Conservation (phyloP, 331 rosid species). For the Pyracantha coccinea region DNA sequence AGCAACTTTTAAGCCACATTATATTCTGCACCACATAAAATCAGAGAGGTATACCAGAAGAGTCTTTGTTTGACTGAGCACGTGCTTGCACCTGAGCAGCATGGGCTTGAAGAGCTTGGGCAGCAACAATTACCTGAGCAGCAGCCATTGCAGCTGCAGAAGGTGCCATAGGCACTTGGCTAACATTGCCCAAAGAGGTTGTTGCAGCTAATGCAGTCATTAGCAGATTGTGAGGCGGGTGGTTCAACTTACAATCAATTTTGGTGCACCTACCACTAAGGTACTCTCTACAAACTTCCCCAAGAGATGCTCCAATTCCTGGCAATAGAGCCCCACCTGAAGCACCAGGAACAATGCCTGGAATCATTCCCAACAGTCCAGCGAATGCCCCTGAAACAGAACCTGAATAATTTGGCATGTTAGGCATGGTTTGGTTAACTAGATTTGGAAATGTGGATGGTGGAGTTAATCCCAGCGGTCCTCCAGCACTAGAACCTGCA, state of each 20-base stretch:
- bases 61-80: constrained; percentile 72
- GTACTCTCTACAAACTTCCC: constrained; percentile 94
- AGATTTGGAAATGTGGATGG: constrained; percentile 69
- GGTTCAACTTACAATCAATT: constrained; percentile 87
- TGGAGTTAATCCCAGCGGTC: constrained; percentile 79
- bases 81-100: constrained; percentile 90
- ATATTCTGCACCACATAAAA: background rate
- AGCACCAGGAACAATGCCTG: constrained; percentile 86
- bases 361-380: constrained; percentile 94
- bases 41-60: constrained; percentile 49
- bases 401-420: constrained; percentile 97
- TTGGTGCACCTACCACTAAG: constrained; percentile 88
- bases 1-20: background rate
- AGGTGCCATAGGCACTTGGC: constrained; percentile 99
- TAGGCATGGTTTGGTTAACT: constrained; percentile 97
- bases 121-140: constrained; percentile 99
- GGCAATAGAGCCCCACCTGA: constrained; percentile 97
- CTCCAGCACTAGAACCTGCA: constrained; percentile 69
- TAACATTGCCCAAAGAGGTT: constrained; percentile 80
- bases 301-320: constrained; percentile 91
- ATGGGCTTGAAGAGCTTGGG: constrained; percentile 98
- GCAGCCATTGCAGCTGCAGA: constrained; percentile 99
- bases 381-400: constrained; percentile 98
- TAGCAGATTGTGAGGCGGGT: constrained; percentile 90
- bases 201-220: constrained; percentile 98